These are phyloP conservation scores for Halteria grandinella DNA, from an alignment of 73 alveolate genomes.

Conservation along the genomic window DNA sequence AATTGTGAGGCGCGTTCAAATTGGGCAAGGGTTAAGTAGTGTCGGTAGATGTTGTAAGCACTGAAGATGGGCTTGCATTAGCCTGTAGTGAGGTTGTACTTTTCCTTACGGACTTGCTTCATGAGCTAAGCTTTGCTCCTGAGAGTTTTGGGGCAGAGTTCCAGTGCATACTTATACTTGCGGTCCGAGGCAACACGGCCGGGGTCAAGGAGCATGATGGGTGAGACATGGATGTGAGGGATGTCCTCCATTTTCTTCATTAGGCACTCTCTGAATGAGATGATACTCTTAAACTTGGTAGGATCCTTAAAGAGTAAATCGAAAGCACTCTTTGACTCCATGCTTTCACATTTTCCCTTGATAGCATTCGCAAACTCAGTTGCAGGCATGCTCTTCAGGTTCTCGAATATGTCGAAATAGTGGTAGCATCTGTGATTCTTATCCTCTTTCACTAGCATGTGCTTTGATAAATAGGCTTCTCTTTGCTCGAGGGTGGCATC, in stretches of 20 bases:
- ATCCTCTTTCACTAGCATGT: slow-evolving; percentile 41
- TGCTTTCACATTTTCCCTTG: slow-evolving; percentile 36
- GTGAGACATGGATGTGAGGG: neutral
- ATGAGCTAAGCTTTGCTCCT: neutral
- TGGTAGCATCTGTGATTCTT: slow-evolving; percentile 42
- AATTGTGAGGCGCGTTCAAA: slow-evolving; percentile 34
- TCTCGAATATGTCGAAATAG: slow-evolving; percentile 14
- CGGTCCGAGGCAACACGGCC: neutral
- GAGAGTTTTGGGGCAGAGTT: slow-evolving; percentile 5
- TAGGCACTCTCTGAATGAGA: slow-evolving; percentile 10
- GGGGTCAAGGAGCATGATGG: slow-evolving; percentile 57
- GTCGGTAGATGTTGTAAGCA: slow-evolving; percentile 13
- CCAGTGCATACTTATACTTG: slow-evolving; percentile 31
- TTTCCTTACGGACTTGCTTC: slow-evolving; percentile 7
- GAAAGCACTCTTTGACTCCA: slow-evolving; percentile 7
- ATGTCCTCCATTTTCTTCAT: neutral
- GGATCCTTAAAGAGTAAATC: slow-evolving; percentile 10
- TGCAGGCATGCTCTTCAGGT: slow-evolving; percentile 25
- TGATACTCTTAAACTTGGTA: slow-evolving; percentile 25
- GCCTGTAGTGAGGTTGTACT: slow-evolving; percentile 35
- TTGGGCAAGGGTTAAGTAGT: slow-evolving; percentile 1
- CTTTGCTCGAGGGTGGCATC: neutral
- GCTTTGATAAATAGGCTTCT: neutral
- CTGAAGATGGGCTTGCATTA: slow-evolving; percentile 48
- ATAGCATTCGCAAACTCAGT: slow-evolving; percentile 26